A percentile compares a stretch with the other conserved stretches of the same genome.
Conservation (phyloP, 169 alveolate species). For the Babesia bigemina region DNA sequence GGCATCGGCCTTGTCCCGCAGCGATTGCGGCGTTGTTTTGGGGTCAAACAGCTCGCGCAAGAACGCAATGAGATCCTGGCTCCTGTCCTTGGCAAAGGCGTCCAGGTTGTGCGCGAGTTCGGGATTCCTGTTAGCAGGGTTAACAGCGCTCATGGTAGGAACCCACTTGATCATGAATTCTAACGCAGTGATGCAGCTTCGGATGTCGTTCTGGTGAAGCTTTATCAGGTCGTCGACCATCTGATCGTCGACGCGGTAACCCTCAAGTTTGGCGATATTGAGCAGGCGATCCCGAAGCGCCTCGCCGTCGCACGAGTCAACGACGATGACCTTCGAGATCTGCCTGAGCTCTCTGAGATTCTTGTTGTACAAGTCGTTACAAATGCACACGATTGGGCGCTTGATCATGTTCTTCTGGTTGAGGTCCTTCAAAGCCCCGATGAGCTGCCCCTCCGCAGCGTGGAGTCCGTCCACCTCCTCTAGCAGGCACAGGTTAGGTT, state of each 20-base stretch:
- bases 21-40: conserved; percentile 20
- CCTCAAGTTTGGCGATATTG: conserved; percentile 69
- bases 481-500: conserved; percentile 84
- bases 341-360: conserved; percentile 77
- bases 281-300: conserved; percentile 63
- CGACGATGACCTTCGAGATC: conserved; percentile 70
- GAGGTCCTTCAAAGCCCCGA: conserved; percentile 48
- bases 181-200: conserved; percentile 60
- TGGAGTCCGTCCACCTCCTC: conserved; percentile 97
- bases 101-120: conserved; percentile 9
- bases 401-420: conserved; percentile 42
- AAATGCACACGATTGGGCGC: conserved; percentile 95
- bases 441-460: conserved; percentile 85
- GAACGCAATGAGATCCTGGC: conserved; percentile 39
- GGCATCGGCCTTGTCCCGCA: conserved; percentile 18
- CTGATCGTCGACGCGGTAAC: conserved; percentile 55
- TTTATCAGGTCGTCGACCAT: conserved; percentile 69
- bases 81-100: conserved; percentile 51
- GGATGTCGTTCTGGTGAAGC: conserved; percentile 69
- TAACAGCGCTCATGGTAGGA: background rate
- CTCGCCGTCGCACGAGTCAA: conserved; percentile 69
- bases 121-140: background rate
- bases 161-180: conserved; percentile 51
- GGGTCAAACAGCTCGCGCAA: conserved; percentile 37
- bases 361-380: conserved; percentile 89